A percentile compares a stretch with the other conserved stretches of the same genome.
phyloP scores from a whole-genome alignment of 2,329 filamentous ascomycete genomes.

The Monilinia fructigena region DNA sequence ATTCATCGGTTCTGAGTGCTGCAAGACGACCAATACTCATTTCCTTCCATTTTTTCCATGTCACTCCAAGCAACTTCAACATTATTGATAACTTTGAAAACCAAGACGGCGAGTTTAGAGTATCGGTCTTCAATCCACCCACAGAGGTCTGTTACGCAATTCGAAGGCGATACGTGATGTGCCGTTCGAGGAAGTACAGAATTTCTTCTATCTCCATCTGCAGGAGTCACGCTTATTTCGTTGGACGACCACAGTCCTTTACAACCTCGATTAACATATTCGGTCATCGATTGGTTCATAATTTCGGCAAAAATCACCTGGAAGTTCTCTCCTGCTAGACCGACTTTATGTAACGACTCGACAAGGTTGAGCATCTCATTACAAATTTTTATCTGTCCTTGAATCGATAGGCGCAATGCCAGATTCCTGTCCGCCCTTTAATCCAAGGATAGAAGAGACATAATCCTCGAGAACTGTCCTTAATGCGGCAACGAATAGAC shows the following conservation, averaged over 20 bases:
- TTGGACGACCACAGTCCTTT: slow-evolving; percentile 56
- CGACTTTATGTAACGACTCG: slow-evolving; percentile 60
- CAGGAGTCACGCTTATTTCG: slow-evolving; percentile 7
- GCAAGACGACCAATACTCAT: slow-evolving; percentile 68
- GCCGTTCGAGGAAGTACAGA: slow-evolving; percentile 38
- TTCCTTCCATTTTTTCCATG: slow-evolving; percentile 67
- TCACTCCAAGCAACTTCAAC: slow-evolving; percentile 51
- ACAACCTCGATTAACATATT: slow-evolving; percentile 61
- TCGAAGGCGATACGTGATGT: slow-evolving; percentile 46
- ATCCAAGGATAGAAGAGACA: slow-evolving; percentile 50
- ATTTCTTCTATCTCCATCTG: slow-evolving; percentile 21
- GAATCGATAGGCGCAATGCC: slow-evolving; percentile 8
- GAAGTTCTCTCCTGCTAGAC: slow-evolving; percentile 66
- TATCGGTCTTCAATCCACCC: slow-evolving; percentile 70
- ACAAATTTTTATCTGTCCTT: slow-evolving; percentile 43
- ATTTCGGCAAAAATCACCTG: slow-evolving; percentile 71
- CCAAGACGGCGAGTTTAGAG: slow-evolving; percentile 61
- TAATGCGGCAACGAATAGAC: slow-evolving; percentile 54
- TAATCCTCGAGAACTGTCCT: slow-evolving; percentile 54
- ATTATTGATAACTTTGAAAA: slow-evolving; percentile 47
- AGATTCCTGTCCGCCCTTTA: slow-evolving; percentile 22
- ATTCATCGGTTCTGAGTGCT: slow-evolving; percentile 64
- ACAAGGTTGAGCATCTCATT: slow-evolving; percentile 56
- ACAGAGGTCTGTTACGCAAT: slow-evolving; percentile 58
- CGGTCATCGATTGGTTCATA: slow-evolving; percentile 64